A percentile compares a stretch with the other conserved stretches of the same genome.
These are phyloP conservation scores for Medicago ruthenica DNA, from an alignment of 306 rosid genomes.

Conservation along the genomic window DNA sequence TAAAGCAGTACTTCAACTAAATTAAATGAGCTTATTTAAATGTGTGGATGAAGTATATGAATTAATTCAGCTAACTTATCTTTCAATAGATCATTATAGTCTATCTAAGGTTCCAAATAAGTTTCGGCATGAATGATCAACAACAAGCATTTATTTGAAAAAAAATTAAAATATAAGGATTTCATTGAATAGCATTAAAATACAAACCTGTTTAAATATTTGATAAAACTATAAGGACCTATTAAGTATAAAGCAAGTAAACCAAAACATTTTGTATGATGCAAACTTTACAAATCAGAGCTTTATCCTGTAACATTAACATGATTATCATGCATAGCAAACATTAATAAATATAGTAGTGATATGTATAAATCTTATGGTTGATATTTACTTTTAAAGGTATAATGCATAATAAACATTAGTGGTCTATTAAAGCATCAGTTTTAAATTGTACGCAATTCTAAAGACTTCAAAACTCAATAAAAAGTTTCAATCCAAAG, in stretches of 20 bases:
- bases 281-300: neutral
- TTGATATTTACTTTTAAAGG: neutral
- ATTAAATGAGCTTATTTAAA: neutral
- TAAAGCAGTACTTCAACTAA: neutral
- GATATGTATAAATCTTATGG: conserved; percentile 8
- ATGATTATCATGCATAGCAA: neutral
- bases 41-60: neutral
- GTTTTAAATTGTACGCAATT: neutral
- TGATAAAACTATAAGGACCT: neutral
- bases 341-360: neutral
- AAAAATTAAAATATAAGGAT: neutral
- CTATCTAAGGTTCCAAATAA: neutral
- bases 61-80: neutral
- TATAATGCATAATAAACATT: neutral
- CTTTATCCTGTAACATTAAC: neutral
- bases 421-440: neutral
- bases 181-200: neutral
- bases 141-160: neutral
- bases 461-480: neutral
- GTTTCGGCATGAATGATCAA: neutral
- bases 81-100: conserved; percentile 3
- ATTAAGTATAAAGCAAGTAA: neutral
- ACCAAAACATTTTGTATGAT: neutral
- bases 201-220: neutral
- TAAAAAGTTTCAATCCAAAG: neutral